Conservation (phyloP, 1,284 basidiomycete species). For the Ceratobasidium sp. region DNA sequence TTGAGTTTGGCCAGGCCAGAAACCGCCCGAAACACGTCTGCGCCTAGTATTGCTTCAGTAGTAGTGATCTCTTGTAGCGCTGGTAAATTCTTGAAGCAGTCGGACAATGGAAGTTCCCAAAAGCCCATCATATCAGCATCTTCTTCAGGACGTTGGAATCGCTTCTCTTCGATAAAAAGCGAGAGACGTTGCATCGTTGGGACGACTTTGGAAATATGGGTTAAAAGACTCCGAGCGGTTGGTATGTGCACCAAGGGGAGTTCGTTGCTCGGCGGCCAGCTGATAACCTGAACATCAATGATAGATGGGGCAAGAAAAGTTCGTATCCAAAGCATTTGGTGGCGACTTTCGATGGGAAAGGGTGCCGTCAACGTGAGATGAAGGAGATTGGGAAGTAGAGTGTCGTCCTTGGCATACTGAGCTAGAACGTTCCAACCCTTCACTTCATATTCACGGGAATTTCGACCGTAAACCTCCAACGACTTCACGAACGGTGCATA, state of each 20-base stretch:
- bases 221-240: not conserved
- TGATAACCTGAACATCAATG: not conserved
- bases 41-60: not conserved
- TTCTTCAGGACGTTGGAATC: not conserved
- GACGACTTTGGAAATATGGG: not conserved
- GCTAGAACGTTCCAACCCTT: not conserved
- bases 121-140: not conserved
- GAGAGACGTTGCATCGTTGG: not conserved
- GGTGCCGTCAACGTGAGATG: too few species aligned
- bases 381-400: too few species aligned
- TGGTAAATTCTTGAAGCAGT: not conserved
- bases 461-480: not conserved
- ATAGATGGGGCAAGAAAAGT: conserved; percentile 4
- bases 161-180: too few species aligned
- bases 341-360: too few species aligned
- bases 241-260: not conserved
- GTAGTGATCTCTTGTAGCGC: not conserved
- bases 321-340: conserved; percentile 9
- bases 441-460: not conserved
- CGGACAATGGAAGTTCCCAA: not conserved
- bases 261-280: too few species aligned
- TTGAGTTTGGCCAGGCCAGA: not conserved
- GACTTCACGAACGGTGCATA: not conserved
- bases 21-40: not conserved
- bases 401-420: not conserved